phyloP scores from a whole-genome alignment of 2,329 filamentous ascomycete species.

The Apiospora marii region DNA sequence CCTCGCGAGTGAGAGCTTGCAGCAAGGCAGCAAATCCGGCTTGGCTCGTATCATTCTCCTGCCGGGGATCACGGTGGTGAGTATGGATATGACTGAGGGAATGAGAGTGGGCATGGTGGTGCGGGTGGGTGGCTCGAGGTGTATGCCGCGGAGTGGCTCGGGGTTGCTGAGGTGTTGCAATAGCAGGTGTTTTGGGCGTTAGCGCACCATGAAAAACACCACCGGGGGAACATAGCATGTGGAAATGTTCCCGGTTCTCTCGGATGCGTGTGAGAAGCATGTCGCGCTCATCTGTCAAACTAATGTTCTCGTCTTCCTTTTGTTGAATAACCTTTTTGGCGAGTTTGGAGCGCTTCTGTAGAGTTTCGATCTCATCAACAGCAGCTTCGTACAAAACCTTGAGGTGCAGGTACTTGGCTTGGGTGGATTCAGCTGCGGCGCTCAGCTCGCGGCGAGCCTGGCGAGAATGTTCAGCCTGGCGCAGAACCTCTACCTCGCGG shows the following conservation, averaged over 20 bases:
- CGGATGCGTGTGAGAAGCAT: slow-evolving; percentile 84
- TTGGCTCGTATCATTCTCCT: slow-evolving; percentile 60
- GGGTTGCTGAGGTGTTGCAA: slow-evolving; percentile 54
- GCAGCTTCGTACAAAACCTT: slow-evolving; percentile 72
- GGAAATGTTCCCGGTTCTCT: slow-evolving; percentile 88
- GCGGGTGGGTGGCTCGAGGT: slow-evolving; percentile 45
- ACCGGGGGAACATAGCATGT: slow-evolving; percentile 78
- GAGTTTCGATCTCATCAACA: slow-evolving; percentile 68
- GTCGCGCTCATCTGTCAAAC: slow-evolving; percentile 77
- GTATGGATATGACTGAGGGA: slow-evolving; percentile 19
- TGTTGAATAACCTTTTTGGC: slow-evolving; percentile 82
- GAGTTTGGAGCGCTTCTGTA: slow-evolving; percentile 71
- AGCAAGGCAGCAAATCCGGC: slow-evolving; percentile 80
- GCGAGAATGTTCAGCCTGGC: slow-evolving; percentile 74
- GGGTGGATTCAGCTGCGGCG: slow-evolving; percentile 60
- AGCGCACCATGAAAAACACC: slow-evolving; percentile 70
- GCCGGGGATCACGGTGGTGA: slow-evolving; percentile 45
- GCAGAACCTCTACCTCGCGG: slow-evolving; percentile 84
- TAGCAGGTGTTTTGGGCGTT: slow-evolving; percentile 60
- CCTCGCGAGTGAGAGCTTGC: slow-evolving; percentile 81
- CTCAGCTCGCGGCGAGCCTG: slow-evolving; percentile 64
- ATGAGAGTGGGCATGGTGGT: slow-evolving; percentile 18
- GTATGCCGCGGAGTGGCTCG: slow-evolving; percentile 61
- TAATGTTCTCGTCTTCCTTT: slow-evolving; percentile 76
- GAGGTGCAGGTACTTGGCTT: slow-evolving; percentile 66